These are phyloP conservation scores for Pleodorina starrii DNA, from an alignment of 139 green algal species.

Conservation along the genomic window DNA sequence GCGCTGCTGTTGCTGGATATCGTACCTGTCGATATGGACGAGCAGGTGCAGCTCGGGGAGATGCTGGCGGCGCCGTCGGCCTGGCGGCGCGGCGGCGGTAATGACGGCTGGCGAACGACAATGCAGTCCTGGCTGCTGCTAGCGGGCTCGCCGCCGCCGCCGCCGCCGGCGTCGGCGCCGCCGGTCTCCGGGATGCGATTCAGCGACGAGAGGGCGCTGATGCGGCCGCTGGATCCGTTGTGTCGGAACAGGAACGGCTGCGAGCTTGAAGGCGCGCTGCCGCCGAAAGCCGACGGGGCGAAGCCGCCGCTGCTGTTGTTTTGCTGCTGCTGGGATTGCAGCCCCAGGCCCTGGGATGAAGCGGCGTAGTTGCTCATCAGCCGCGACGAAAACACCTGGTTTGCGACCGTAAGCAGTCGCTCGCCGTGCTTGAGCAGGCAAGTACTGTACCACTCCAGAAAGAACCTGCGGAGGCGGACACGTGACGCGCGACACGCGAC, in stretches of 20 bases:
- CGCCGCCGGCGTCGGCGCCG: neutral
- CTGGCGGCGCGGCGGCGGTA: neutral
- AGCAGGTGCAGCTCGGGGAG: constrained; percentile 25
- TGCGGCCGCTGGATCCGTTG: neutral
- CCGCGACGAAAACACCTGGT: neutral
- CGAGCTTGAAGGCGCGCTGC: neutral
- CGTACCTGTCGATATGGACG: constrained; percentile 15
- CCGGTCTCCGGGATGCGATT: constrained; percentile 25
- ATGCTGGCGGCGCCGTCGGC: constrained; percentile 5
- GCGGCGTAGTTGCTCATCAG: neutral
- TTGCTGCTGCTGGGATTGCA: neutral
- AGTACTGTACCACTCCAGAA: constrained; percentile 77
- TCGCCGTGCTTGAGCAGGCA: constrained; percentile 72
- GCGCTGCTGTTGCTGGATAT: neutral
- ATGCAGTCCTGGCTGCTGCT: neutral
- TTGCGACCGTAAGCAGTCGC: constrained; percentile 63
- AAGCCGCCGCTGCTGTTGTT: too few species aligned
- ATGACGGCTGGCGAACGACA: neutral
- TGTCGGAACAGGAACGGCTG: neutral
- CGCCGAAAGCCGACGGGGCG: too few species aligned
- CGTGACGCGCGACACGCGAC: too few species aligned
- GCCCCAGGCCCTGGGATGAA: neutral
- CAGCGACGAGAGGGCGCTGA: constrained; percentile 26
- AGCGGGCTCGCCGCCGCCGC: neutral
- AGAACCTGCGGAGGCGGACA: constrained; percentile 67